Percentiles rank a stretch among this genome's conserved stretches.
phyloP scores from a whole-genome alignment of 768 basidiomycete genomes.

The Pisolithus albus region DNA sequence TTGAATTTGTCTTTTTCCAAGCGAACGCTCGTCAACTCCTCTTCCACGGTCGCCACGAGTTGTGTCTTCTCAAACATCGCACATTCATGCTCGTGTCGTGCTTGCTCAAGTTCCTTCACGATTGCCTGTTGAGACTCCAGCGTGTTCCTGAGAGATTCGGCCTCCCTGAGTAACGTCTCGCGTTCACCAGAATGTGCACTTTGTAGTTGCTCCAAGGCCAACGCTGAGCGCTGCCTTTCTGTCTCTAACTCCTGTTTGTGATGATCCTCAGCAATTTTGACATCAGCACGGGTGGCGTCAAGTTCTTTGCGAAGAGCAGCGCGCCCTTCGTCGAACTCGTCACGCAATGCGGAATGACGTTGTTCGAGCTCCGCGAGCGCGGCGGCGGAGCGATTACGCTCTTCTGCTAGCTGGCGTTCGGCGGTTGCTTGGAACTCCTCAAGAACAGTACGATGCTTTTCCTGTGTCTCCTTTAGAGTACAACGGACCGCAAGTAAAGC shows the following conservation, averaged over 20 bases:
- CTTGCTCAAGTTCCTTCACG: slow-evolving; percentile 34
- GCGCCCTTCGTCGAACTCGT: slow-evolving; percentile 31
- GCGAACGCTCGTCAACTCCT: slow-evolving; percentile 38
- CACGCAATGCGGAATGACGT: slow-evolving; percentile 44
- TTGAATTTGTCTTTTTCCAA: slow-evolving; percentile 39
- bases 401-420: slow-evolving; percentile 34
- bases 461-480: slow-evolving; percentile 32
- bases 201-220: slow-evolving; percentile 13
- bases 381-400: slow-evolving; percentile 39
- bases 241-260: slow-evolving; percentile 17
- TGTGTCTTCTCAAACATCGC: slow-evolving; percentile 45
- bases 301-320: slow-evolving; percentile 44
- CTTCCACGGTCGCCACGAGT: slow-evolving; percentile 41
- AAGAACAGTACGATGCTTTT: slow-evolving; percentile 29
- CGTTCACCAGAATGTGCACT: slow-evolving; percentile 16
- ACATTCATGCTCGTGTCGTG: slow-evolving; percentile 39
- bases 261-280: slow-evolving; percentile 21
- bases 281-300: slow-evolving; percentile 45
- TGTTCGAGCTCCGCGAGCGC: slow-evolving; percentile 45
- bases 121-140: slow-evolving; percentile 44
- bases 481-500: slow-evolving; percentile 37
- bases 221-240: slow-evolving; percentile 23
- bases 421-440: slow-evolving; percentile 31
- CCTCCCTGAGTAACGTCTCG: slow-evolving; percentile 36
- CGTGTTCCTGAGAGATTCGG: slow-evolving; percentile 43